These are phyloP conservation scores for Raphanus sativus DNA, from an alignment of 345 rosid genomes.

Conservation along the genomic window DNA sequence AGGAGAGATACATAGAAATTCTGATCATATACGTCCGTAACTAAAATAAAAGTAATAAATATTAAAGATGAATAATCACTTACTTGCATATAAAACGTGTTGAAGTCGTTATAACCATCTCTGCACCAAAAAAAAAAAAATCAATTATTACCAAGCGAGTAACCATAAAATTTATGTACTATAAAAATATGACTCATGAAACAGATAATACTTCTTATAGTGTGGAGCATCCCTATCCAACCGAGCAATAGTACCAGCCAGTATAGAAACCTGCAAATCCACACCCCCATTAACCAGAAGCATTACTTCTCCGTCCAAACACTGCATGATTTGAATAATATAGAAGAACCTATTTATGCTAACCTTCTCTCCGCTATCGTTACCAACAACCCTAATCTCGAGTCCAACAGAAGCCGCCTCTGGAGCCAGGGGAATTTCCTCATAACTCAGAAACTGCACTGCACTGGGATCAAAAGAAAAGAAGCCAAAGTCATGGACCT, in stretches of 20 bases:
- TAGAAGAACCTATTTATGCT: constrained; percentile 11
- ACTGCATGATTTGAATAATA: not conserved
- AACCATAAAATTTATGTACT: constrained; percentile 3
- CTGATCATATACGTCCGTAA: not conserved
- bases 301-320: not conserved
- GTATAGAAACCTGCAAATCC: constrained; percentile 79
- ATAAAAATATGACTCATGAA: constrained; percentile 17
- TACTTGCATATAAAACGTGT: constrained; percentile 98
- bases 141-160: not conserved
- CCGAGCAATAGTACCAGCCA: constrained; percentile 96
- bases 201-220: constrained; percentile 62
- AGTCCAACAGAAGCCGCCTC: constrained; percentile 93
- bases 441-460: constrained; percentile 73
- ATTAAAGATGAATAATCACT: constrained; percentile 32
- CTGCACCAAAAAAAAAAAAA: constrained; percentile 53
- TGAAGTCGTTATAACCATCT: constrained; percentile 99
- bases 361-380: constrained; percentile 97
- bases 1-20: not conserved
- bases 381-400: constrained; percentile 94
- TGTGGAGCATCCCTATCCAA: constrained; percentile 96
- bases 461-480: constrained; percentile 78
- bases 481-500: constrained; percentile 99
- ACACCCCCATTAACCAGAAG: constrained; percentile 16
- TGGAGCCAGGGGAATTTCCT: constrained; percentile 95
- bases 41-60: not conserved